Evolutionary conservation across 1,139 yeast genomes (phyloP).

Genomic region (Kurtzmaniella natalensis): DNA sequence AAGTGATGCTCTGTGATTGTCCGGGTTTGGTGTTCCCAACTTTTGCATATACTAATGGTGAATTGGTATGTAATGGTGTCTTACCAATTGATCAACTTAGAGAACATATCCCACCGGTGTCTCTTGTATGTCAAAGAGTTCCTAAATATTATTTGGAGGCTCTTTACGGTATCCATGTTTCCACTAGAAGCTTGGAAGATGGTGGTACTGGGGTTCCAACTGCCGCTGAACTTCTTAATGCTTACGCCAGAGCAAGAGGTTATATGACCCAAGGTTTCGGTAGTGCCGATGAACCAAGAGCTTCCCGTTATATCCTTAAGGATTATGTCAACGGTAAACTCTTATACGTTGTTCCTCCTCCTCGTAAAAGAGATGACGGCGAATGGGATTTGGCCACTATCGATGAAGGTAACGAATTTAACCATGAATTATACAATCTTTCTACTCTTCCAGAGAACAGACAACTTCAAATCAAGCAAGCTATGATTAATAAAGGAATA

Average conservation of each 20-base stretch:
- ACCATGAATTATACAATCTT: slow-evolving; percentile 65
- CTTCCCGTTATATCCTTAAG: slow-evolving; percentile 86
- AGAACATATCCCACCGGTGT: slow-evolving; percentile 88
- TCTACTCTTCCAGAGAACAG: slow-evolving; percentile 66
- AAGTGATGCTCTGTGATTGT: slow-evolving; percentile 91
- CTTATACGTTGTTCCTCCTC: slow-evolving; percentile 85
- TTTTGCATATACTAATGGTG: slow-evolving; percentile 95
- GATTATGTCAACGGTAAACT: slow-evolving; percentile 94
- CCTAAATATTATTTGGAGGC: slow-evolving; percentile 91
- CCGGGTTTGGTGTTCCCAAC: slow-evolving; percentile 99
- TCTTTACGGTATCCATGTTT: slow-evolving; percentile 87
- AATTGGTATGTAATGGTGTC: slow-evolving; percentile 95
- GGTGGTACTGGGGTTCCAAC: slow-evolving; percentile 90
- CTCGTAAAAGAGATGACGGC: slow-evolving; percentile 42
- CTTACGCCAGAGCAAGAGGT: slow-evolving; percentile 96
- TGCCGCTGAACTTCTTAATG: slow-evolving; percentile 81
- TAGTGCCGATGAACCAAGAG: slow-evolving; percentile 94
- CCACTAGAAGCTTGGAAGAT: slow-evolving; percentile 67
- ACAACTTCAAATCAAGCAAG: slow-evolving; percentile 61
- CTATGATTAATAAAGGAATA: slow-evolving; percentile 54
- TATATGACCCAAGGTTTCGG: slow-evolving; percentile 97
- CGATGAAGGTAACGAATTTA: slow-evolving; percentile 59
- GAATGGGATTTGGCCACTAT: slow-evolving; percentile 34
- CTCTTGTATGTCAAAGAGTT: slow-evolving; percentile 79
- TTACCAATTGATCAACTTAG: slow-evolving; percentile 95